phyloP scores from a whole-genome alignment of 2,329 filamentous ascomycete genomes.

The Neofusicoccum cordaticola region DNA sequence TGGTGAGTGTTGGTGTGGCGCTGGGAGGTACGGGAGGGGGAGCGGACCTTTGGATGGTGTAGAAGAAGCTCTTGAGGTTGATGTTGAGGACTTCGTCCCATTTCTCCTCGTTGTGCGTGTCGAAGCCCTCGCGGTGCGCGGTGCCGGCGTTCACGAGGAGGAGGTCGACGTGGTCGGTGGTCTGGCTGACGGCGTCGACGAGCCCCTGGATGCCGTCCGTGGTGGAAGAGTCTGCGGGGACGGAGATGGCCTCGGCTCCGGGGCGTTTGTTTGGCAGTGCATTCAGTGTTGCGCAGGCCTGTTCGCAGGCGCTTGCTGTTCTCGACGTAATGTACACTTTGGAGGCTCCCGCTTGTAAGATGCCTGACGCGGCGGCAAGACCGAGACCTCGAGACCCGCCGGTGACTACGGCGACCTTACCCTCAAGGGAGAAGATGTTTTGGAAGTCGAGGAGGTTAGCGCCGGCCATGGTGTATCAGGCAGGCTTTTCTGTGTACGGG shows the following conservation, averaged over 20 bases:
- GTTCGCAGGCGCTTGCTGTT: slow-evolving; percentile 36
- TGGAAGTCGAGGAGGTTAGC: slow-evolving; percentile 30
- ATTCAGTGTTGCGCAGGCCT: slow-evolving; percentile 38
- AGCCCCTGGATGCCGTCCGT: slow-evolving; percentile 35
- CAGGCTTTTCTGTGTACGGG: not conserved
- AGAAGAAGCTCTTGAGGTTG: slow-evolving; percentile 40
- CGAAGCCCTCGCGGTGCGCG: too few relatives aligned
- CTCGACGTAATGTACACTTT: slow-evolving; percentile 40
- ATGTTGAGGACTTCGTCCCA: slow-evolving; percentile 39
- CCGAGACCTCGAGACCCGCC: slow-evolving; percentile 40
- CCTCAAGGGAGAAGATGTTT: slow-evolving; percentile 36
- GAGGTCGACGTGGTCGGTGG: slow-evolving; percentile 34
- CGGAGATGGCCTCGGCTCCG: slow-evolving; percentile 33
- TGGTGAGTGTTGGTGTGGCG: not conserved
- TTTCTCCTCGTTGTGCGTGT: slow-evolving; percentile 17
- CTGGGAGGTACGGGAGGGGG: too few relatives aligned
- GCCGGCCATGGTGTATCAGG: slow-evolving; percentile 26
- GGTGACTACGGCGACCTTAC: slow-evolving; percentile 38
- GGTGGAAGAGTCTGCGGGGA: slow-evolving; percentile 38
- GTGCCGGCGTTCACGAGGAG: slow-evolving; percentile 38
- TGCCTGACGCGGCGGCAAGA: slow-evolving; percentile 38
- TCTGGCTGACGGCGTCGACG: slow-evolving; percentile 30
- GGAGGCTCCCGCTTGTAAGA: slow-evolving; percentile 40
- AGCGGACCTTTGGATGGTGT: slow-evolving; percentile 32
- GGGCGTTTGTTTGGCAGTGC: slow-evolving; percentile 36